Evolutionary conservation across 176 grass and related monocot species (phyloP).

Genomic region (Carex myosuroides): DNA sequence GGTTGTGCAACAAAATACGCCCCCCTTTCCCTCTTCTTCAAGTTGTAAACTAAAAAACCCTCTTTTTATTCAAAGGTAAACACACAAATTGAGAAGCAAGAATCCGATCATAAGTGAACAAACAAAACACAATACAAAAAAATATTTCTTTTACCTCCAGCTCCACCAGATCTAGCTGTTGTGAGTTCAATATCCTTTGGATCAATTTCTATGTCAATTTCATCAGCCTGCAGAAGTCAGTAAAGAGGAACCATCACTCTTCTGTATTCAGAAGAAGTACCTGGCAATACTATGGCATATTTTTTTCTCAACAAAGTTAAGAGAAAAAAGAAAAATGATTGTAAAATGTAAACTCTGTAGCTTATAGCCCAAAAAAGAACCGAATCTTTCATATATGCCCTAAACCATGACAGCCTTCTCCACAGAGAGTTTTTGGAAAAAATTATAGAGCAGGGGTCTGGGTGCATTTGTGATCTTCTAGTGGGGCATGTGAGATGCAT

Average conservation of each 20-base stretch:
- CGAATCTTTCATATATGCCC: not conserved
- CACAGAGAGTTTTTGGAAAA: not conserved
- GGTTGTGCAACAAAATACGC: not conserved
- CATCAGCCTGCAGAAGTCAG: slow-evolving; percentile 52
- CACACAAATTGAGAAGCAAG: not conserved
- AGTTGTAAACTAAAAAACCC: not conserved
- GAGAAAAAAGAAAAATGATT: not conserved
- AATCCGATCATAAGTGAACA: not conserved
- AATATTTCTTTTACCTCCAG: slow-evolving; percentile 59
- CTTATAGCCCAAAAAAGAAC: not conserved
- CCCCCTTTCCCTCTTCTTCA: not conserved
- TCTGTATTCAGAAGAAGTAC: not conserved
- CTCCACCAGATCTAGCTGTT: slow-evolving; percentile 93
- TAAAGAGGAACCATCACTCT: not conserved
- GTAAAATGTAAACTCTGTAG: not conserved
- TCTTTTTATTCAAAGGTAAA: not conserved
- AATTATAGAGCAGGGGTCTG: not conserved
- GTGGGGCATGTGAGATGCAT: not conserved
- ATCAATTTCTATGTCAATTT: slow-evolving; percentile 96
- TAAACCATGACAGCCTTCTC: not conserved
- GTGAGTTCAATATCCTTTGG: slow-evolving; percentile 94
- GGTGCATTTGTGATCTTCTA: not conserved
- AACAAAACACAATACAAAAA: slow-evolving; percentile 2
- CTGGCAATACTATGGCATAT: not conserved
- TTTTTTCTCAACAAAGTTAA: not conserved